Base-by-base conservation (phyloP, 257 asterid genomes). In the Salvia hispanica region DNA sequence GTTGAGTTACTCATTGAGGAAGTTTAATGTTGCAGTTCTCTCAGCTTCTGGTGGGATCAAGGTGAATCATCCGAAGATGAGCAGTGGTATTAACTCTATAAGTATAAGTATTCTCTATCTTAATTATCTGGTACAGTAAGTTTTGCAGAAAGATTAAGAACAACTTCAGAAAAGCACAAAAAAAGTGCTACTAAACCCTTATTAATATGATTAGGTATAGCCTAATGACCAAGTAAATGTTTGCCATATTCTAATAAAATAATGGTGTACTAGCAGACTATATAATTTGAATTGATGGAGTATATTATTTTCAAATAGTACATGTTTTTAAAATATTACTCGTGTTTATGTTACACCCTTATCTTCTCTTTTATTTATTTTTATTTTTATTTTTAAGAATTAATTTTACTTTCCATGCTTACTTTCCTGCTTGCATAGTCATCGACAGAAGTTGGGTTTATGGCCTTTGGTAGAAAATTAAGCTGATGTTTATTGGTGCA, bases 1-100 rank as follows among this genome's bases (percentile, higher is more conserved):
- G 69, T 58, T 52, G 54, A 66, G 37, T 55, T 15, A 33, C 39
- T 68, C 42, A 74, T 58, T 56, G 54, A 66, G 37, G 52, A 39
- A 48, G 15, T 63, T 62, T 39, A 58, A 48, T 71, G 76, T 77
- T 31, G 33, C 85, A 88, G 95, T 88, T 76, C 92, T 88, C 71
- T 88, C 95, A 2, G 95, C 95, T 60, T 78, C 92, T 33, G 95
- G 92, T 13, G 95, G 95, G 72, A 85, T 87, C 74, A 85, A 76
- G 87, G 86, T 85, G 78, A 84, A 79, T 75, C 77, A 69, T 73
- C 92, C 95, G 1, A 77, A 85, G 73, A 78, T 88, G 88, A 82
- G 86, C 76, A 80, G 62, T 59, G 92, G 95, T 88, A 50, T 71
- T 46, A 64, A 44, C 63, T 53, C 66, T 42, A 16, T 18, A 50